Base-by-base conservation (phyloP, 768 basidiomycete species). In the Daedaleopsis nitida region DNA sequence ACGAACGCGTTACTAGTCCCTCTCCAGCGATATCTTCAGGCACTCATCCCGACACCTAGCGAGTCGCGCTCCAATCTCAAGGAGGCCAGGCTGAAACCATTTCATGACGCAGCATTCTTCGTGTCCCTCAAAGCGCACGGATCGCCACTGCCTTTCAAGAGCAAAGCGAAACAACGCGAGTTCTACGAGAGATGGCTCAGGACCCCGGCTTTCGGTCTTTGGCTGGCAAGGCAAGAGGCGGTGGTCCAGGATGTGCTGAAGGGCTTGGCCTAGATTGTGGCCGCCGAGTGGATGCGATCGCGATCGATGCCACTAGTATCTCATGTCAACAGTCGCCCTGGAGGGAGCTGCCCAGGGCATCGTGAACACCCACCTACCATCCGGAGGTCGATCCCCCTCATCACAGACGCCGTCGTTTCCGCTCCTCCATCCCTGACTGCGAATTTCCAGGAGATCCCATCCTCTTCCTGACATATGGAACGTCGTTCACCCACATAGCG, bases 1-100 rank as follows among this genome's bases (percentile, higher is more conserved):
- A 94, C 96, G 1, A 91, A 89, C 19, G 88, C 88, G 56, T 80
- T 98, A 62, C 83, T 98, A 21, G 88, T 92, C 2, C 96, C 96
- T 0, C 81, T 98, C 5, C 88, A 96, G 66, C 85, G 96, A 65
- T 98, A 98, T 78, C 86, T 98, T 44, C 89, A 91, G 61, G 88
- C 89, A 1, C 82, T 96, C 51, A 92, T 95, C 72, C 92, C 92
- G 59, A 81, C 86, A 19, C 88, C 86, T 7, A 74, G 78, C 9
- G 86, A 87, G 66, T 68, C 71, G 0, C 65, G 62, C 3, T 63
- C 66, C n/a, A 63, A 61, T 35, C 64, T 63, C 6, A 45, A 32
- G 19, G 34, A 9, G 10, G 54, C 47, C 3, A 32, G 86, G 12
- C 77, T 92, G 48, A 90, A 86, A 65, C 81, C 90, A 2, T 95